Percentiles rank a stretch among this genome's conserved stretches.
phyloP scores from a whole-genome alignment of 768 basidiomycete species.

The Xerocomus potaroensis region DNA sequence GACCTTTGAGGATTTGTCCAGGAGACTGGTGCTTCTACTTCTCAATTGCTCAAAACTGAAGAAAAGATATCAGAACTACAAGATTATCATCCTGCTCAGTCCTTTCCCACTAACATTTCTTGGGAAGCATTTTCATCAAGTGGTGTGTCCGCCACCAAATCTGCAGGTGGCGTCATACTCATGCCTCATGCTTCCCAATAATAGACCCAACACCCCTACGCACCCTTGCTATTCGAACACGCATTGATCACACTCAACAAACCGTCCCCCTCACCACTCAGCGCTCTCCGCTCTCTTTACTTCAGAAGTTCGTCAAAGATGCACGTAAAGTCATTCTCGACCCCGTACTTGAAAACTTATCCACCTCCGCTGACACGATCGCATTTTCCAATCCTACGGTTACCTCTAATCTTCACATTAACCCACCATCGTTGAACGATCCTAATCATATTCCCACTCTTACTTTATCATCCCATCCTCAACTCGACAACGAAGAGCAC shows the following conservation, averaged over 20 bases:
- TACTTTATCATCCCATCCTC: conserved; percentile 23
- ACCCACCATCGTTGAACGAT: conserved; percentile 20
- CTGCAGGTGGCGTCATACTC: conserved; percentile 4
- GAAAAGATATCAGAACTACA: conserved; percentile 42
- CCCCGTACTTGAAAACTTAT: conserved; percentile 33
- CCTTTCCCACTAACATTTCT: conserved; percentile 46
- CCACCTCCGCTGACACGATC: conserved; percentile 14
- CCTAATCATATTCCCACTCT: conserved; percentile 14
- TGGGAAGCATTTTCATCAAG: conserved; percentile 57
- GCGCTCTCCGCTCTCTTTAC: conserved; percentile 44
- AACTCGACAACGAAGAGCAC: conserved; percentile 36
- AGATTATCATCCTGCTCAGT: conserved; percentile 39
- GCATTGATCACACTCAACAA: conserved; percentile 35
- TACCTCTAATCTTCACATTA: conserved; percentile 25
- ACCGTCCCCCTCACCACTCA: conserved; percentile 38
- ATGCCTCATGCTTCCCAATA: conserved; percentile 1
- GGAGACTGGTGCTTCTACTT: conserved; percentile 9
- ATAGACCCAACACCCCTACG: conserved; percentile 55
- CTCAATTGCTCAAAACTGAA: conserved; percentile 30
- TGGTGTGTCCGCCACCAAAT: conserved; percentile 38
- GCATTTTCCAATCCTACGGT: conserved; percentile 24
- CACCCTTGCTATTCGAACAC: conserved; percentile 39
- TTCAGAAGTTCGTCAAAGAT: conserved; percentile 55
- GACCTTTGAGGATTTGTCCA: conserved; percentile 10
- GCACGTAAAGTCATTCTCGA: conserved; percentile 49